Percentiles rank a stretch among this genome's conserved stretches.
phyloP scores from a whole-genome alignment of 371 early-diverging fungal species.

The Rhizomucor miehei region DNA sequence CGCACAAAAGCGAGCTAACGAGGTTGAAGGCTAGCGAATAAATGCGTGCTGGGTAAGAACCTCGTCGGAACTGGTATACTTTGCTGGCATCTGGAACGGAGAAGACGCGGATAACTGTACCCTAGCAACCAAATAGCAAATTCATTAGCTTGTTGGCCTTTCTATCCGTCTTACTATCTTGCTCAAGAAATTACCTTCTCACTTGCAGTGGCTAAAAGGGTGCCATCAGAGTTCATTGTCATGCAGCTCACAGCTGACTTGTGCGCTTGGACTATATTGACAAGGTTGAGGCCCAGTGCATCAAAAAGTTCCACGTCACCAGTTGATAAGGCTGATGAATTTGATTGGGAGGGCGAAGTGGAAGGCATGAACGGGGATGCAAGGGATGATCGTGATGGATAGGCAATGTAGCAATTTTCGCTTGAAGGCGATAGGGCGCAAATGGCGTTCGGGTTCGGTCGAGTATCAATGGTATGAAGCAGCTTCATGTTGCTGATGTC shows the following conservation, averaged over 20 bases:
- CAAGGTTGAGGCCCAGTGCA: conserved; percentile 77
- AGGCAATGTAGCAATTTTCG: conserved; percentile 93
- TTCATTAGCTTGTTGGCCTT: neutral
- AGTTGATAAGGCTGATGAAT: conserved; percentile 19
- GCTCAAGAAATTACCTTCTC: conserved; percentile 68
- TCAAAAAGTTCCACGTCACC: conserved; percentile 92
- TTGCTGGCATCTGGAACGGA: conserved; percentile 83
- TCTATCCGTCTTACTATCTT: neutral
- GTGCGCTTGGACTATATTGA: conserved; percentile 92
- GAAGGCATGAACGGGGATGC: conserved; percentile 44
- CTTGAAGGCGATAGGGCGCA: conserved; percentile 92
- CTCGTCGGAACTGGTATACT: conserved; percentile 94
- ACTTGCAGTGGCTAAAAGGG: conserved; percentile 90
- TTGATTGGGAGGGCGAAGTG: conserved; percentile 1
- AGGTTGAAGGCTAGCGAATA: conserved; percentile 89
- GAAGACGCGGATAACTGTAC: conserved; percentile 96
- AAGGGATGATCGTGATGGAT: conserved; percentile 71
- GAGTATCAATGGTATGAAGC: conserved; percentile 90
- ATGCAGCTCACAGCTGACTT: conserved; percentile 84
- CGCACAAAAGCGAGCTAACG: conserved; percentile 76
- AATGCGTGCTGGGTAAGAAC: conserved; percentile 89
- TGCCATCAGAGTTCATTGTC: conserved; percentile 87
- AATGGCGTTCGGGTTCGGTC: conserved; percentile 49
- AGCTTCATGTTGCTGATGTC: conserved; percentile 97
- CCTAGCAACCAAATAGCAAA: conserved; percentile 41